Conservation (phyloP, 306 rosid genomes). For the Medicago ruthenica region DNA sequence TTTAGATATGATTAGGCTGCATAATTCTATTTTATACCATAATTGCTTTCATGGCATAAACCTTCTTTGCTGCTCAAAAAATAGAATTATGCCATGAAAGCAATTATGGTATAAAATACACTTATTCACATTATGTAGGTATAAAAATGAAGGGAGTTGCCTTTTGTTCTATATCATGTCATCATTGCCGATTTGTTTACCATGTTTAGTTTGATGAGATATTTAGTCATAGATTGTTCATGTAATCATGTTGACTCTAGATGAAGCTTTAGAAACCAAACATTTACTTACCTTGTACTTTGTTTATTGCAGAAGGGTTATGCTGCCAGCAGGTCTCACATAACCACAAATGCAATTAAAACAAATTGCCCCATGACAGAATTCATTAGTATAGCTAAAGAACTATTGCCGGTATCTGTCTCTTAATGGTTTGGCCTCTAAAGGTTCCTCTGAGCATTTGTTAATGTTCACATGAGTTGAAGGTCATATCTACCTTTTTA, state of each 20-base stretch:
- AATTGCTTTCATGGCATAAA: no score
- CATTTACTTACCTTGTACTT: slow-evolving; percentile 16
- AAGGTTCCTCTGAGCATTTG: slow-evolving; percentile 26
- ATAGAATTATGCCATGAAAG: slow-evolving; percentile 15
- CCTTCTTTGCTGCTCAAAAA: background rate
- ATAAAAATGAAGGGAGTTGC: background rate
- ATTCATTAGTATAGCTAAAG: slow-evolving; percentile 77
- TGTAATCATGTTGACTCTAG: slow-evolving; percentile 35
- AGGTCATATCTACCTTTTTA: slow-evolving; percentile 4
- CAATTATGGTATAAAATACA: slow-evolving; percentile 27
- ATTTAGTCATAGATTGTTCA: slow-evolving; percentile 16
- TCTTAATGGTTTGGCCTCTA: slow-evolving; percentile 27
- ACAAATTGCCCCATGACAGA: slow-evolving; percentile 90
- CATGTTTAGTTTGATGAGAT: slow-evolving; percentile 20
- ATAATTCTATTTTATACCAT: background rate
- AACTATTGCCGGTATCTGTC: slow-evolving; percentile 49
- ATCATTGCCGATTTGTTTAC: slow-evolving; percentile 10
- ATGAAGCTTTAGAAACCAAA: slow-evolving; percentile 28
- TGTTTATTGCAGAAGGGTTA: slow-evolving; percentile 75
- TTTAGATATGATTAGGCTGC: slow-evolving; percentile 8
- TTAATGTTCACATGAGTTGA: slow-evolving; percentile 34
- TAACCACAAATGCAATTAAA: slow-evolving; percentile 76
- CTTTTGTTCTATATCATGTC: slow-evolving; percentile 1
- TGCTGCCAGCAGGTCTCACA: slow-evolving; percentile 91
- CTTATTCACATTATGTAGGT: background rate